Base-by-base conservation (phyloP, 2,329 filamentous ascomycete species). In the Penicillium janthinellum region DNA sequence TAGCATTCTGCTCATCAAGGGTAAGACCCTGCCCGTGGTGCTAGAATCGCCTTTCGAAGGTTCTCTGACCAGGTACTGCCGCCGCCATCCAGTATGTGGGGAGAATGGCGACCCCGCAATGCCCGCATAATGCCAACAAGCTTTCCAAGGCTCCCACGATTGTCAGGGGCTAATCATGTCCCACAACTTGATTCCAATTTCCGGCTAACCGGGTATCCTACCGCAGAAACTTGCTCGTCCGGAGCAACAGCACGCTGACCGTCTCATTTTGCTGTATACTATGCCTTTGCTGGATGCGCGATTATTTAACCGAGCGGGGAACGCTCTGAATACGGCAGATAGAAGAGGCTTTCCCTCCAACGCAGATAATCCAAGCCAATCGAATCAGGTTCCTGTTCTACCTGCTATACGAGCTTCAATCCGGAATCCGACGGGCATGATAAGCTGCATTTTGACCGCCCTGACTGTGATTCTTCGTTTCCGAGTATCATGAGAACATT, bases 361-460 rank as follows among this genome's bases (percentile, higher is more conserved):
- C 17, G 42, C 25, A 48, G 47, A 61, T 61, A 58, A 45, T 28
- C 37, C 28, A 42, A 15, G n/a, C 58, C 37, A 61, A 57, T 58
- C 25, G 54, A 41, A 50, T 15, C 28, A 44, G 4, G 39, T 51
- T 37, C 34, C 48, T 22, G 5, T 44, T 44, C 14, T 37, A n/a
- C n/a, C 35, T 34, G 12, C 44, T 56, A 22, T 41, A 50, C 35
- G 34, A 44, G 22, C 22, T 53, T 56, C 52, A 41, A 22, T 12
- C 48, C 62, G 59, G 62, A 62, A 59, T 45, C 51, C 62, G 62
- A 52, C 62, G 25, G 25, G 25, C 25, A 25, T 25, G 5, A 25
- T 25, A 25, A 25, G 25, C 14, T 28, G 12, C 48, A 11, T 39
- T 31, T 25, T 25, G 25, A 25, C 25, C 25, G 25, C 45, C 45